A percentile compares a stretch with the other conserved stretches of the same genome.
Conservation (phyloP, 805 yeast genomes). For the Metschnikowia gruessii region DNA sequence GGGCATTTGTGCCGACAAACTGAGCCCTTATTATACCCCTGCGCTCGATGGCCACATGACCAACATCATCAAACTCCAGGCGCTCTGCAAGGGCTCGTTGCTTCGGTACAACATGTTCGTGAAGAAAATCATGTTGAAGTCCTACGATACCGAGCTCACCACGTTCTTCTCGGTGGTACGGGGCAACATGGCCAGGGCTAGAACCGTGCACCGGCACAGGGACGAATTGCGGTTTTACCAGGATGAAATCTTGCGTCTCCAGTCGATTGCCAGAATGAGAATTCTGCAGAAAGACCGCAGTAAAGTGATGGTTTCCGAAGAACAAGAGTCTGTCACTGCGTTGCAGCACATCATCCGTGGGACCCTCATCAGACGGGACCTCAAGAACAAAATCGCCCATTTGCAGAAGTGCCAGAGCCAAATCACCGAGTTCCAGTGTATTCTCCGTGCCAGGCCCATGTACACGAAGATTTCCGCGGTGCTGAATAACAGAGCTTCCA, state of each 20-base stretch:
- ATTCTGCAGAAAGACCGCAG: slow-evolving; percentile 10
- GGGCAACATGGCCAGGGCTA: slow-evolving; percentile 41
- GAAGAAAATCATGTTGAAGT: slow-evolving; percentile 55
- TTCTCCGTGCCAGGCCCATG: slow-evolving; percentile 38
- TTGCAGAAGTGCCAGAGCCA: background rate
- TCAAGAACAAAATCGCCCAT: background rate
- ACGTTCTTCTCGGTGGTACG: slow-evolving; percentile 50
- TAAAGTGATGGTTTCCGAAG: background rate
- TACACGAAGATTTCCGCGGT: slow-evolving; percentile 22
- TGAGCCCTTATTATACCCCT: slow-evolving; percentile 1
- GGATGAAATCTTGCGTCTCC: slow-evolving; percentile 37
- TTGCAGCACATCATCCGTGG: slow-evolving; percentile 13
- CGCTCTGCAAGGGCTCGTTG: slow-evolving; percentile 66
- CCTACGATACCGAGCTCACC: slow-evolving; percentile 51
- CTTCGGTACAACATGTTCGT: slow-evolving; percentile 64
- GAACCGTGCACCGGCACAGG: slow-evolving; percentile 34
- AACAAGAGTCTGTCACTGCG: background rate
- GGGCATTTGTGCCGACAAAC: background rate
- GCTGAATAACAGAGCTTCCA: background rate
- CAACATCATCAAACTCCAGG: slow-evolving; percentile 55
- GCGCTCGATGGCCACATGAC: slow-evolving; percentile 4
- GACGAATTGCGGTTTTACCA: slow-evolving; percentile 30
- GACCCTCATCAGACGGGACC: background rate
- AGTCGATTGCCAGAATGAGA: slow-evolving; percentile 36
- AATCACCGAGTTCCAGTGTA: slow-evolving; percentile 34